phyloP scores from a whole-genome alignment of 768 basidiomycete species.

The Suillus discolor region DNA sequence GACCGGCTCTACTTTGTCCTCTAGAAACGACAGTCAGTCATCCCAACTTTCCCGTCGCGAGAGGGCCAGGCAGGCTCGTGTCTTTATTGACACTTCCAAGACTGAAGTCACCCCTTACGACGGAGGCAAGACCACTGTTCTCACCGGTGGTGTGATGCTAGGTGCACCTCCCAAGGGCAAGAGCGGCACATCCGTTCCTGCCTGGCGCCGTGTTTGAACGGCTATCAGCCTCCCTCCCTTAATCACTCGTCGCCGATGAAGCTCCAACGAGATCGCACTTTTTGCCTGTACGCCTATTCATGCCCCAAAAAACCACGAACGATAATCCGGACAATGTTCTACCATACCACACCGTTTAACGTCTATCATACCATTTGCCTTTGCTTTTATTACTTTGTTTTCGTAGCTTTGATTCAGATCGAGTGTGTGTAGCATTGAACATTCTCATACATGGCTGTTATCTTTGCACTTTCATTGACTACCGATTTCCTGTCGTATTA shows the following conservation, averaged over 20 bases:
- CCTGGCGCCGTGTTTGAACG: constrained; percentile 59
- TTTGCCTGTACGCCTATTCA: constrained; percentile 24
- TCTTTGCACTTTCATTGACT: constrained; percentile 14
- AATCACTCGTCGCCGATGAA: neutral
- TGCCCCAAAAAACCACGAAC: constrained; percentile 29
- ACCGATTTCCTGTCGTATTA: constrained; percentile 27
- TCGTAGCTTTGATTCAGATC: constrained; percentile 22
- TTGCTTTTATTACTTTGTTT: constrained; percentile 24
- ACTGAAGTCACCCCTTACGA: constrained; percentile 84
- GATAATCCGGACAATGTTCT: constrained; percentile 29
- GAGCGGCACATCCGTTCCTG: constrained; percentile 25
- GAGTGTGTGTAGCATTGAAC: constrained; percentile 33
- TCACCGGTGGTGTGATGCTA: constrained; percentile 89
- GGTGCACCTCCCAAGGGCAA: constrained; percentile 45
- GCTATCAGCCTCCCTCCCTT: constrained; percentile 8
- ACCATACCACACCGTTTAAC: constrained; percentile 37
- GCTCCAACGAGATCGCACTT: constrained; percentile 12
- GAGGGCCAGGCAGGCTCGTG: constrained; percentile 65
- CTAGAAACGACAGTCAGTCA: constrained; percentile 43
- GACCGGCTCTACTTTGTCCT: constrained; percentile 57
- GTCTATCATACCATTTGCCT: constrained; percentile 30
- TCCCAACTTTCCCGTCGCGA: constrained; percentile 69
- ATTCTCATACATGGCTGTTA: constrained; percentile 3
- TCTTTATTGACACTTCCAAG: constrained; percentile 75
- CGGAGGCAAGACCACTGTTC: constrained; percentile 85